Evolutionary conservation across 495 filamentous ascomycete species (phyloP).

Genomic region (Podospora pseudocomata): DNA sequence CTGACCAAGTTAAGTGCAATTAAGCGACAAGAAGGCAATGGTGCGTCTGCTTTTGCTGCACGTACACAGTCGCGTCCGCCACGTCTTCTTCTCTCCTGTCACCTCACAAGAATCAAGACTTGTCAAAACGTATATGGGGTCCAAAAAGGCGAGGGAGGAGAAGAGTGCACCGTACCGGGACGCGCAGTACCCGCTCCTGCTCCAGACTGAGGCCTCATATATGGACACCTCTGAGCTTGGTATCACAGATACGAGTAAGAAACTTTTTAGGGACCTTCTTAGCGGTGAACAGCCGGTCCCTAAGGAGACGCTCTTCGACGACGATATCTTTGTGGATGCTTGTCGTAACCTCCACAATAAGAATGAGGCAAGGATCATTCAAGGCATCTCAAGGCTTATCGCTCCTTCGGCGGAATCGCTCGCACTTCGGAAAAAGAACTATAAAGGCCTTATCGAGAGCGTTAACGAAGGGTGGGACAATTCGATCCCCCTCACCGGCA

Average conservation of each 20-base stretch:
- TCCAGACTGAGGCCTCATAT: neutral
- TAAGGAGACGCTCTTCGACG: conserved; percentile 1
- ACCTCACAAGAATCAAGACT: too few species aligned
- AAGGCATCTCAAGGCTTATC: conserved; percentile 20
- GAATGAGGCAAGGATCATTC: conserved; percentile 10
- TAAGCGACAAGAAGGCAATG: too few species aligned
- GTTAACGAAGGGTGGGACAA: conserved; percentile 45
- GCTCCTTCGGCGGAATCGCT: conserved; percentile 16
- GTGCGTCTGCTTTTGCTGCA: too few species aligned
- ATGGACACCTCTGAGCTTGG: conserved; percentile 2
- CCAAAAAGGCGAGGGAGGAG: conserved; percentile 24
- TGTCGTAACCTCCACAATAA: neutral
- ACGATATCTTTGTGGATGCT: conserved; percentile 2
- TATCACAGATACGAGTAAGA: conserved; percentile 8
- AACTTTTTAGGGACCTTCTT: conserved; percentile 4
- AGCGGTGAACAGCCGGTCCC: conserved; percentile 7
- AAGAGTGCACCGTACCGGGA: conserved; percentile 10
- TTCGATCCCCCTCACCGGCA: conserved; percentile 31
- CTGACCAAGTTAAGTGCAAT: too few species aligned
- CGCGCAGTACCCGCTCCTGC: neutral
- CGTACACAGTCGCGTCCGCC: too few species aligned
- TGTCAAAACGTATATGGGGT: too few species aligned
- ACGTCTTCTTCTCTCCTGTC: too few species aligned
- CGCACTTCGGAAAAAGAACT: neutral
- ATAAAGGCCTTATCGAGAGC: conserved; percentile 36